Evolutionary conservation across 495 filamentous ascomycete genomes (phyloP), one percentile per base, ranked within the genome.

Genomic region (Neurospora sublineolata): DNA sequence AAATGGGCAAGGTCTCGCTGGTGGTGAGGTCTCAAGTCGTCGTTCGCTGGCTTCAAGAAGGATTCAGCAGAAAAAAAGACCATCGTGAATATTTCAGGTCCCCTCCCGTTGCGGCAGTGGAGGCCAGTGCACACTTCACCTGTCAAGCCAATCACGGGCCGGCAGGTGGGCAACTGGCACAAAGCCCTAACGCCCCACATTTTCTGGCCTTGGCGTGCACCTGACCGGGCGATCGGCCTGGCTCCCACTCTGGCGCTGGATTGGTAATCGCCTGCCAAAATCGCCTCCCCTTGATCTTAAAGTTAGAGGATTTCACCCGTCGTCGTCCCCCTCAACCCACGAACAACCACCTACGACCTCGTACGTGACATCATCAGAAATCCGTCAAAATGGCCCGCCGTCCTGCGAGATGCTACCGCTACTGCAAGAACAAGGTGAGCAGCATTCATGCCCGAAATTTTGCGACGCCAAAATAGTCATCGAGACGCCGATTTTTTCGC

Each of bases 401-500:
- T 88, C 95, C 95, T 78, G 95, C 95, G 77, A 89, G 96, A 86
- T 99, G 95, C 86, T 99, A 99, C 90, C 94, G 95, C 84, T 99
- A 99, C 90, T 99, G 95, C 93, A 98, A 98, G 93, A 97, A 97
- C 91, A 97, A 97, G 94, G 93, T 95, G 83, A 84, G 90, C 87
- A 44, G 27, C 72, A 72, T 76, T 73, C 27, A 44, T 74, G 27
- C 36, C 70, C 72, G 68, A 73, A 60, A 41, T 68, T 69, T 70
- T 72, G 70, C n/a, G n/a, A 27, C 67, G 46, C 27, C 40, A 30
- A 67, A 42, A 71, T 73, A 38, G 30, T 16, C 33, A 33, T 64
- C 52, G 52, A 64, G 52, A 64, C 27, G 33, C 52, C 27, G 52
- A 64, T 64, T 39, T 74, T 74, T 72, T 16, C 37, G 9, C 37